Base-by-base conservation (phyloP, 2,329 filamentous ascomycete species). In the Hymenoscyphus fructigenus region DNA sequence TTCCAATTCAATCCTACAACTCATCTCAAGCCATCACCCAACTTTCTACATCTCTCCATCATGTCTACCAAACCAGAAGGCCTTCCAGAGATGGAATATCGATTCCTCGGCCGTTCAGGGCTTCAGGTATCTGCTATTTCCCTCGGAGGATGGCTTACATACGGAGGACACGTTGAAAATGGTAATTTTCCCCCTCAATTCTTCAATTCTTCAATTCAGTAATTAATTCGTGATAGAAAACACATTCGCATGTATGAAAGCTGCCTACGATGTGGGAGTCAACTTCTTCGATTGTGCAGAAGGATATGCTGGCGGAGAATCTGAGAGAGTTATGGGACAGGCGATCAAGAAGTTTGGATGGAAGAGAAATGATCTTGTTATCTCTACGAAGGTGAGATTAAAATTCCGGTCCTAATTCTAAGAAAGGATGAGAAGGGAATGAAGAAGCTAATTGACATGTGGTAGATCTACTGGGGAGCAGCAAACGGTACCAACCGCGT, bases 71-170 rank as follows among this genome's bases (percentile, higher is more conserved):
- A 38, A 60, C 80, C 80, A 57, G 77, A 79, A 61, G 79, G 78
- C 68, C 74, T 78, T 60, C 80, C 78, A 61, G 78, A 77, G 62
- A 91, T 91, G 89, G 82, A 88, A 72, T 91, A 91, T 78, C 87
- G 89, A 70, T 87, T 86, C 77, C 82, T 92, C 7, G 90, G 90
- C 72, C 84, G 84, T 47, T 89, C 88, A 17, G 90, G 90, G 62
- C 83, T 93, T 20, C 87, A 92, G 75, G 89, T 93, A 38, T 92
- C 89, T 32, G 84, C 87, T 57, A 89, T 93, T 67, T 88, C 88
- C 1, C 81, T 93, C 2, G 90, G 87, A 65, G 85, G 87, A 69
- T 89, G 88, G 88, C 81, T 93, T 61, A 92, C 90, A 0, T 92
- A 91, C 69, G 90, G 90, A 62, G 89, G 89, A 20, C 88, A 91